Base-by-base conservation (phyloP, 495 filamentous ascomycete genomes). In the Aspergillus panamensis region DNA sequence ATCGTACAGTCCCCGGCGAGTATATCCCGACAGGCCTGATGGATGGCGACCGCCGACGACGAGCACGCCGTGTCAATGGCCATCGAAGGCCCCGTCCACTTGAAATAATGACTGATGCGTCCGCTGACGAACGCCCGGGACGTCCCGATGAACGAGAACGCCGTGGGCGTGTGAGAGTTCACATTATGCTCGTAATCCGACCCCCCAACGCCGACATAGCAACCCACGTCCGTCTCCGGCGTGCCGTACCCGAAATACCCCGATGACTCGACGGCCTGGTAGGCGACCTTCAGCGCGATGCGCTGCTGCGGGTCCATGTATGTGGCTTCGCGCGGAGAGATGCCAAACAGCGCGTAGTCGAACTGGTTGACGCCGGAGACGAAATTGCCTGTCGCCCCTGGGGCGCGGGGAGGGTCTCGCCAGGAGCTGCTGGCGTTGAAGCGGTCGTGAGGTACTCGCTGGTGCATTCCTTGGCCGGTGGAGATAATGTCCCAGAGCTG, bases 261-360 rank as follows among this genome's bases (percentile, higher is more conserved):
- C 16, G 63, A 63, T 45, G 68, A 68, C 48, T 80, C 71, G 3
- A 77, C 45, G 2, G 75, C 73, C 49, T 81, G 63, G 50, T 80
- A 80, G 2, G 69, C 62, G 0, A 70, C 61, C 25, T 80, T 67
- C 3, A 82, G 69, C 0, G 77, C 33, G 3, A 79, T 57, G 12
- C 79, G 62, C 44, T 79, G 82, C 45, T 79, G 76, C 0, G 79
- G 81, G 40, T 81, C 80, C 71, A 76, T 77, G 13, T 66, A 67
- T 6, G 57, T 57, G 6, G 73, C 74, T 60, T 83, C 80, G 9
- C 73, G 68, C 0, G 65, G 54, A 13, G 62, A 73, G 37, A 65
- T 73, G 17, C 57, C 63, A 60, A 80, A 84, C 62, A 82, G 79
- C 0, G 50, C 25, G 49, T 73, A 67, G 51, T 84, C 80, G 39